These are phyloP conservation scores for Pyrus hybrid DNA, from an alignment of 331 rosid genomes.

Conservation along the genomic window DNA sequence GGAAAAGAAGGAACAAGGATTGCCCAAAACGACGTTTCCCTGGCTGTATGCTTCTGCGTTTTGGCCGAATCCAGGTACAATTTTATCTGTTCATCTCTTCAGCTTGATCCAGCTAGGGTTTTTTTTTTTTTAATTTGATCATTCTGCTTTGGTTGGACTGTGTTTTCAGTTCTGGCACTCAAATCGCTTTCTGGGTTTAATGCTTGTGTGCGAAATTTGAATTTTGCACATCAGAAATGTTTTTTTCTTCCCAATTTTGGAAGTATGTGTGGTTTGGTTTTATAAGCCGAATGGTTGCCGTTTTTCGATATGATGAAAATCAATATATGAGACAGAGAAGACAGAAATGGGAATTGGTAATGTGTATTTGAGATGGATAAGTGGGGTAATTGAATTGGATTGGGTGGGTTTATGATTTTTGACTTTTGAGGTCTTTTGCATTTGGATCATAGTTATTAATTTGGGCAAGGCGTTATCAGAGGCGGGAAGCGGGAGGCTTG, in stretches of 20 bases:
- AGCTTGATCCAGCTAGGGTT: conserved; percentile 17
- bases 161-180: neutral
- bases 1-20: neutral
- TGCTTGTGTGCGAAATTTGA: neutral
- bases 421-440: neutral
- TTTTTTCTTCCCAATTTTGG: neutral
- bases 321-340: neutral
- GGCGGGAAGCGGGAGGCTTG: neutral
- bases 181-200: neutral
- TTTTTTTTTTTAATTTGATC: conserved; percentile 10
- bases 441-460: neutral
- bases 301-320: neutral
- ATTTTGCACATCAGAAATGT: neutral
- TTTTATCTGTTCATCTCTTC: neutral
- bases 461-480: neutral
- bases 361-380: neutral
- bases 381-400: neutral
- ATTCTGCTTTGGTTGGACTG: neutral
- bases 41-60: neutral
- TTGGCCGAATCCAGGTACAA: conserved; percentile 14
- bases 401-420: neutral
- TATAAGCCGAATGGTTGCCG: neutral
- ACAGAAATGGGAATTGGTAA: neutral
- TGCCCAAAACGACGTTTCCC: conserved; percentile 1
- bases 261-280: neutral